phyloP scores from a whole-genome alignment of 345 rosid genomes.

The Melaleuca alternifolia region DNA sequence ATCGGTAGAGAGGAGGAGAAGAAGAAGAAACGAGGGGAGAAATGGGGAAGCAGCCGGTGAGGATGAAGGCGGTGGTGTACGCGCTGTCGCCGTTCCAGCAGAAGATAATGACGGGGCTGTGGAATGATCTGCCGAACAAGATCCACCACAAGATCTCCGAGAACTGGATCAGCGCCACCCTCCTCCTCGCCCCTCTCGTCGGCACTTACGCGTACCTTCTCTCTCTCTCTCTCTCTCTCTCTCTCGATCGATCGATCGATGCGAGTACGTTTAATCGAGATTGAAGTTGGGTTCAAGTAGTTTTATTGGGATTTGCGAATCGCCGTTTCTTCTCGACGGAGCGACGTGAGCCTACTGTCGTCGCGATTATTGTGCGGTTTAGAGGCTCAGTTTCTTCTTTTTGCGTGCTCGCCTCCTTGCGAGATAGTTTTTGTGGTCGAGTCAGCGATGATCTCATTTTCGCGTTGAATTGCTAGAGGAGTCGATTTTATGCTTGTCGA shows the following conservation, averaged over 20 bases:
- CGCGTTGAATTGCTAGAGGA: not conserved
- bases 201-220: conserved; percentile 46
- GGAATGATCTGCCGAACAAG: conserved; percentile 66
- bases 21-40: not conserved
- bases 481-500: not conserved
- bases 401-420: not conserved
- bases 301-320: not conserved
- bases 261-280: not conserved
- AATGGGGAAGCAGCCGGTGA: conserved; percentile 79
- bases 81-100: conserved; percentile 80
- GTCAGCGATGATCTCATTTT: not conserved
- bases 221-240: not conserved
- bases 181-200: conserved; percentile 56
- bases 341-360: not conserved
- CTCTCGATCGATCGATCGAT: too few species aligned
- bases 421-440: not conserved
- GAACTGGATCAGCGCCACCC: conserved; percentile 72
- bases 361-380: not conserved
- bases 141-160: conserved; percentile 77
- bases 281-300: not conserved
- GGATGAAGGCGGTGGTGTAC: conserved; percentile 77
- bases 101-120: conserved; percentile 62
- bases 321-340: not conserved
- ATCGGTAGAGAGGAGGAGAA: not conserved
- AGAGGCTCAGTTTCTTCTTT: not conserved